A percentile compares a stretch with the other conserved stretches of the same genome.
Evolutionary conservation across 1,139 yeast genomes (phyloP).

Genomic region (Sugiyamaella novakii): DNA sequence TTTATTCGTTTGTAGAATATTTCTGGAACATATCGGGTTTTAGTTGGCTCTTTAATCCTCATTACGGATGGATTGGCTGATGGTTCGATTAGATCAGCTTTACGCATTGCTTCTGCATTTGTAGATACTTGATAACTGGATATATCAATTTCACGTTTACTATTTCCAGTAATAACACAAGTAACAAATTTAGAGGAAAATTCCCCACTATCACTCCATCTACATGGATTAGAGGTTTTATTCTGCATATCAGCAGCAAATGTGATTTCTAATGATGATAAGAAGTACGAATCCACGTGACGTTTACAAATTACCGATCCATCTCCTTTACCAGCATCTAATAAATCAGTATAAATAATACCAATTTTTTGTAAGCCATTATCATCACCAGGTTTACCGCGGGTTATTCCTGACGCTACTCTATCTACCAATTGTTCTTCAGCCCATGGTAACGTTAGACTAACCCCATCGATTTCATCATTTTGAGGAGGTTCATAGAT

Average conservation of each 20-base stretch:
- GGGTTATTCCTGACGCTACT: constrained; percentile 47
- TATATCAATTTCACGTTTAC: constrained; percentile 85
- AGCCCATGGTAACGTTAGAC: constrained; percentile 62
- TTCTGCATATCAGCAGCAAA: constrained; percentile 83
- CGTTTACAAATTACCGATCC: constrained; percentile 92
- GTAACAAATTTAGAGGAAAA: constrained; percentile 92
- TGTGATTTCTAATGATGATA: constrained; percentile 81
- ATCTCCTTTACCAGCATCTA: constrained; percentile 82
- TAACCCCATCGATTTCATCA: constrained; percentile 83
- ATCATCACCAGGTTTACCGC: constrained; percentile 42
- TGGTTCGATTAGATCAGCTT: constrained; percentile 83
- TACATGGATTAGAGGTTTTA: constrained; percentile 62
- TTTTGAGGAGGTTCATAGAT: constrained; percentile 91
- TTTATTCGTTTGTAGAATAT: constrained; percentile 81
- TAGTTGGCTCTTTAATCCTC: constrained; percentile 71
- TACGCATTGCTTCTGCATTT: constrained; percentile 82
- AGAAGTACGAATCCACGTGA: constrained; percentile 86
- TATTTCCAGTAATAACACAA: constrained; percentile 87
- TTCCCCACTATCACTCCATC: constrained; percentile 64
- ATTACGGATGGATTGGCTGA: constrained; percentile 91
- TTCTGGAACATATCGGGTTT: constrained; percentile 87
- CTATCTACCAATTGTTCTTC: constrained; percentile 42
- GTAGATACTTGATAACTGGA: constrained; percentile 87
- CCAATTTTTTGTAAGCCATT: constrained; percentile 80
- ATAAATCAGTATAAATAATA: constrained; percentile 82